Percentiles rank a stretch among this genome's conserved stretches.
Evolutionary conservation across 129 eudicot genomes (phyloP).

Genomic region (Logfia minima): DNA sequence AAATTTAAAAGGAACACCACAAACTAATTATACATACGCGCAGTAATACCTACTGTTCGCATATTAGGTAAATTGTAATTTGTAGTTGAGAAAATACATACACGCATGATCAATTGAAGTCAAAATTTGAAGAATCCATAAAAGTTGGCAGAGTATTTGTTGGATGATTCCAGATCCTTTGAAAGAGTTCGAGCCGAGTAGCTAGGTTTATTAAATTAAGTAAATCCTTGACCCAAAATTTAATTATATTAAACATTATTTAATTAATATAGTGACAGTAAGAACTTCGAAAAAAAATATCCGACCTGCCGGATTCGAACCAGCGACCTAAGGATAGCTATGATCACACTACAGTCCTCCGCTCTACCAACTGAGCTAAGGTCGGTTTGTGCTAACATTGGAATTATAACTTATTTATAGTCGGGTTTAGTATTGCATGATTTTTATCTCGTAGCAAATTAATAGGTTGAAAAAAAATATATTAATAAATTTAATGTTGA

Average conservation of each 20-base stretch:
- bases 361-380: conserved; percentile 96
- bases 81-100: conserved; percentile 13
- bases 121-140: background rate
- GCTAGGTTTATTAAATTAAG: background rate
- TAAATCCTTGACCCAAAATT: background rate
- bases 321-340: conserved; percentile 59
- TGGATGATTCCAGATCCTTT: conserved; percentile 22
- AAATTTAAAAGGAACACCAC: background rate
- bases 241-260: background rate
- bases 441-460: too few species aligned
- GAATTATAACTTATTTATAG: background rate
- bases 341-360: conserved; percentile 65
- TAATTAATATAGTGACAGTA: too few species aligned
- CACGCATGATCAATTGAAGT: background rate
- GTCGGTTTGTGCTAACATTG: conserved; percentile 27
- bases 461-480: too few species aligned
- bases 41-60: background rate
- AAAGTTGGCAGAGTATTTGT: background rate
- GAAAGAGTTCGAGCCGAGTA: conserved; percentile 14
- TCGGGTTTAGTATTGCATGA: background rate
- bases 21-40: background rate
- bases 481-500: too few species aligned
- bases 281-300: background rate
- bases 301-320: conserved; percentile 69
- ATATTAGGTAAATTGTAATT: background rate